Evolutionary conservation across 768 basidiomycete species (phyloP).

Genomic region (Suillus sp.): DNA sequence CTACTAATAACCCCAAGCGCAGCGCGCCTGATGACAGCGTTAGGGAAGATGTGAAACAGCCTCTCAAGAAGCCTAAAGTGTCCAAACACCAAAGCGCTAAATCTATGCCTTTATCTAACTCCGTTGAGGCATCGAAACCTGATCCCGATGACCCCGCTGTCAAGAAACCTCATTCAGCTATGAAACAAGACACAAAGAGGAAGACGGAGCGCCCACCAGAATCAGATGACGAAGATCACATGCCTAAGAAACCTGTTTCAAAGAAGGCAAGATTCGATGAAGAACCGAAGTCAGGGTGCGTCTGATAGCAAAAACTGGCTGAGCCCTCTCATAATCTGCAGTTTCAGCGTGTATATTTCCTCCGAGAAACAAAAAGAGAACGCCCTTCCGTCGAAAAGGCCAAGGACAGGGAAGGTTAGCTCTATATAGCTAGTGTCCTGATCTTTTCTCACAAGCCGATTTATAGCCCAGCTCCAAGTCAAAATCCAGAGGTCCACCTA

Average conservation of each 20-base stretch:
- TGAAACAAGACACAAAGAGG: conserved; percentile 17
- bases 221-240: conserved; percentile 23
- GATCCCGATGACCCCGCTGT: background rate
- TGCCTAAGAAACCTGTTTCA: conserved; percentile 23
- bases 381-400: conserved; percentile 11
- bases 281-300: background rate
- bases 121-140: background rate
- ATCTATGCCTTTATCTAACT: conserved; percentile 5
- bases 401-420: conserved; percentile 7
- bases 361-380: conserved; percentile 42
- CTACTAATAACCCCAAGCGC: background rate
- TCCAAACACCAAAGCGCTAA: background rate
- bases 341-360: conserved; percentile 8
- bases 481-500: conserved; percentile 40
- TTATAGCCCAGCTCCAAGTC: conserved; percentile 13
- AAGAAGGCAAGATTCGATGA: conserved; percentile 7
- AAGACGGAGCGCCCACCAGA: conserved; percentile 11
- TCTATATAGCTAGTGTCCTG: background rate
- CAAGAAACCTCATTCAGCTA: conserved; percentile 8
- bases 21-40: conserved; percentile 3
- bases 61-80: conserved; percentile 23
- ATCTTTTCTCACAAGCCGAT: background rate
- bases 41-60: background rate
- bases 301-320: background rate
- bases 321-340: background rate